Evolutionary conservation across 306 rosid genomes (phyloP), one percentile per base, ranked within the genome.

Genomic region (Dryas drummondii): DNA sequence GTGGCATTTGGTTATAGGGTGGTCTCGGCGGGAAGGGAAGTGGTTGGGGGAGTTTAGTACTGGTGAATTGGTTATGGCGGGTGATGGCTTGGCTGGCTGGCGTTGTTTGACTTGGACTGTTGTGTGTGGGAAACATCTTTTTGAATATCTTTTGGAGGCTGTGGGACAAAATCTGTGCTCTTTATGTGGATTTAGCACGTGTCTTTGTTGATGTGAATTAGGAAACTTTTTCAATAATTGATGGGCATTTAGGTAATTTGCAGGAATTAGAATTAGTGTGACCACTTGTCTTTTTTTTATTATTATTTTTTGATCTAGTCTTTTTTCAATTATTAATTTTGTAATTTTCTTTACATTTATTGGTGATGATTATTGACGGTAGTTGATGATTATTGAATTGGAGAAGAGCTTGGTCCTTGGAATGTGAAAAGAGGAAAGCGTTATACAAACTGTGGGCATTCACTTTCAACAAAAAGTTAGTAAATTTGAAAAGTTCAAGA

Each of bases 61-160:
- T 32, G 2, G 22, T 22, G 22, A 22, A 32, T 2, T 32, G 37
- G 37, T 32, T 1, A 32, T 32, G 37, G 37, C 37, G 37, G 55
- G 55, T 45, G 44, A 27, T 41, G 19, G 60, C 12, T 11, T 13
- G 4, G 40, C 45, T 8, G 54, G 71, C 32, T 13, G 72, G 9
- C 72, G 63, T 55, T 37, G 9, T 46, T 76, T 71, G 81, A 81
- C 45, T 80, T 73, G 58, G 68, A 78, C 68, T 44, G 17, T 49
- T 0, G 3, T 52, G 47, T 12, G 26, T 19, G 41, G 16, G 1
- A 65, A 5, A n/a, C 17, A 15, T 17, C 22, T 62, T 19, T 32
- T 62, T 41, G 55, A 61, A 52, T 17, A 13, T 7, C 6, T 15
- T 66, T 66, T 56, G 46, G 58, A 51, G 71, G 49, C 49, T 2